A percentile compares a stretch with the other conserved stretches of the same genome.
Conservation (phyloP, 768 basidiomycete species). For the Pulveroboletus sp. region DNA sequence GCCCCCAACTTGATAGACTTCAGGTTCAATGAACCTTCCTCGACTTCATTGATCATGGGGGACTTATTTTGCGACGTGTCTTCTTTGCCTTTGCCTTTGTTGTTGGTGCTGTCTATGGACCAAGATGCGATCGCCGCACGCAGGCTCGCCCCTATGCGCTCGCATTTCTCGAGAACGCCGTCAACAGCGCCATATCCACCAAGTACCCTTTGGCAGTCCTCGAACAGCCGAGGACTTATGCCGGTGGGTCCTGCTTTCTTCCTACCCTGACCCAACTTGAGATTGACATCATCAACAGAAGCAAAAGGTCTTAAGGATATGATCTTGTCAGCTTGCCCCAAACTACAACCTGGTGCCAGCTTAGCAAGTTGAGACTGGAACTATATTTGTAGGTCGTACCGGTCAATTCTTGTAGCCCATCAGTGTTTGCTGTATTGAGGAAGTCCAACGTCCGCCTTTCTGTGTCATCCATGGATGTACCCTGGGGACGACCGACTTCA, state of each 20-base stretch:
- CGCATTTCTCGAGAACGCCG: constrained; percentile 81
- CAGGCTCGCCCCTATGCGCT: constrained; percentile 74
- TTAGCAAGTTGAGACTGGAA: constrained; percentile 3
- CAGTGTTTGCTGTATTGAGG: constrained; percentile 58
- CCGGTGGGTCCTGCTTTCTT: constrained; percentile 81
- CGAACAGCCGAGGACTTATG: constrained; percentile 85
- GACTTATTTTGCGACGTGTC: constrained; percentile 20
- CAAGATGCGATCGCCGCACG: constrained; percentile 75
- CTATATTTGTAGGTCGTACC: constrained; percentile 39
- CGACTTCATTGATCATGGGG: constrained; percentile 34
- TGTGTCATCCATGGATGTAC: constrained; percentile 34
- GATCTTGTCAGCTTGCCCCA: constrained; percentile 76
- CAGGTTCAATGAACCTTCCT: constrained; percentile 63
- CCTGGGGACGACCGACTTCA: constrained; percentile 33
- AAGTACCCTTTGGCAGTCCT: constrained; percentile 83
- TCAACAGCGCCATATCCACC: constrained; percentile 86
- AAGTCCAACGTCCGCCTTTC: constrained; percentile 57
- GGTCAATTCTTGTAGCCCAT: constrained; percentile 69
- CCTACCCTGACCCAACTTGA: constrained; percentile 78
- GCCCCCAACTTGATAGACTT: constrained; percentile 41
- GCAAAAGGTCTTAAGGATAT: constrained; percentile 74
- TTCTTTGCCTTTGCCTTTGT: constrained; percentile 38
- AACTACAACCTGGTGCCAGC: constrained; percentile 57
- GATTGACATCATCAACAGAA: constrained; percentile 68
- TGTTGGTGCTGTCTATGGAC: constrained; percentile 38